A percentile compares a stretch with the other conserved stretches of the same genome.
Evolutionary conservation across 352 stramenopile species (phyloP).

Genomic region (Hyaloperonospora brassicae): DNA sequence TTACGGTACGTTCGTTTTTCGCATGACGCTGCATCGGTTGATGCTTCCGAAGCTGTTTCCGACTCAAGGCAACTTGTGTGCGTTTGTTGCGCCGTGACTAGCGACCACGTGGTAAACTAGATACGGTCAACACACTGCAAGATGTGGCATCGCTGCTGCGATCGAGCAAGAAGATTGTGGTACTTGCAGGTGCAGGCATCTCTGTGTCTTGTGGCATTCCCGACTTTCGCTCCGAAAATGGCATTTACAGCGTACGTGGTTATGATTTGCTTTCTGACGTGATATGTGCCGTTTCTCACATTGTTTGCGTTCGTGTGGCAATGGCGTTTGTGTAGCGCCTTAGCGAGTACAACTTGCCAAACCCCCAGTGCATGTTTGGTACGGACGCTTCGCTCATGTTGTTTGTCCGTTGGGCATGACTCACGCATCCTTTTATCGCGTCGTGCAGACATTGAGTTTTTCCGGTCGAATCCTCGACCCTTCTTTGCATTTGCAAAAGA

Average conservation of each 20-base stretch:
- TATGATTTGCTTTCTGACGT: neutral
- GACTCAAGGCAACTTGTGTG: neutral
- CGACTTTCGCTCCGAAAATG: conserved; percentile 94
- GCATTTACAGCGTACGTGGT: conserved; percentile 82
- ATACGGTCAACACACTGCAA: conserved; percentile 55
- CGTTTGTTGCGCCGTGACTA: too few species aligned
- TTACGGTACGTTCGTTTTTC: conserved; percentile 30
- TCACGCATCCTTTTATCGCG: conserved; percentile 34
- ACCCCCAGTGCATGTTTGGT: conserved; percentile 85
- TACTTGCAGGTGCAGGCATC: conserved; percentile 92
- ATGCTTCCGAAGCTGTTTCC: neutral
- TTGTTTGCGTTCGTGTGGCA: neutral
- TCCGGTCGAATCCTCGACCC: conserved; percentile 90
- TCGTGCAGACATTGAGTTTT: conserved; percentile 92
- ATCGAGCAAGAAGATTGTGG: conserved; percentile 84
- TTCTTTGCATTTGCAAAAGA: conserved; percentile 97
- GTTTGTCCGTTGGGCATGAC: neutral
- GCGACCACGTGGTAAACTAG: conserved; percentile 41
- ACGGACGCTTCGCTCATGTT: conserved; percentile 7
- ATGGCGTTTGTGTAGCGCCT: conserved; percentile 35
- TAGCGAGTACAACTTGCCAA: conserved; percentile 74
- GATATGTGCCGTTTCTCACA: neutral
- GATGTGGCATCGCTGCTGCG: conserved; percentile 69
- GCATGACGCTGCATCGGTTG: neutral
- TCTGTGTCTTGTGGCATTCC: conserved; percentile 96